Base-by-base conservation (phyloP, 2,329 filamentous ascomycete species). In the Zarea fungicola region DNA sequence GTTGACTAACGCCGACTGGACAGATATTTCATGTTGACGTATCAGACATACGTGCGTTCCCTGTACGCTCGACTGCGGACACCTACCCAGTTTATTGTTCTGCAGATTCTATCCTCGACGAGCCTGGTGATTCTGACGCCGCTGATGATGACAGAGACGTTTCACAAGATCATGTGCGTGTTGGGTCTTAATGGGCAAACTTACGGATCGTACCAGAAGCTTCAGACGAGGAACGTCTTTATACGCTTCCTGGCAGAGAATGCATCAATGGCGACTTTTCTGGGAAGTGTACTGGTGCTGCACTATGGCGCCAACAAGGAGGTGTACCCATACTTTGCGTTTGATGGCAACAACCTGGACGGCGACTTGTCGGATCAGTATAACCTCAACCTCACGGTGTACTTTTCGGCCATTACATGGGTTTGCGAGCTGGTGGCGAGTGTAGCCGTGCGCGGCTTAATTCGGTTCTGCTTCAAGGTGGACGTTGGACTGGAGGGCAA, bases 1-100 rank as follows among this genome's bases (percentile, higher is more conserved):
- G 10, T 35, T 16, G 13, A 29, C 26, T 34, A 34, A 49, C 18
- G 7, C 2, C 1, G 28, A 18, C 11, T 19, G 10, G 11, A 21
- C 55, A 80, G 77, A 41, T 84, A 84, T 63, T 85, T 84, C 62
- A 80, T 80, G 71, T 66, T 85, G 44, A 86, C 83, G 6, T 86
- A 86, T 63, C 82, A 86, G 65, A 85, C 82, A 5, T 86, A 85
- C 64, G 83, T 86, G 11, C 80, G 83, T 45, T 81, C 83, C 10
- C 65, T 86, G 50, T 86, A 86, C 61, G 83, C 83, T 13, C 80
- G 83, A 16, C 75, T 86, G 13, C 81, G 83, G 53, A 82, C 78
- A 6, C 83, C 81, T 1, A 65, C 71, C 32, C 81, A 85, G 64
- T 86, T 86, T 66, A 72, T 85, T 50, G 72, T 78, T 55, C 78